Evolutionary conservation across 345 rosid genomes (phyloP).

Genomic region (Chamaenerion angustifolium): DNA sequence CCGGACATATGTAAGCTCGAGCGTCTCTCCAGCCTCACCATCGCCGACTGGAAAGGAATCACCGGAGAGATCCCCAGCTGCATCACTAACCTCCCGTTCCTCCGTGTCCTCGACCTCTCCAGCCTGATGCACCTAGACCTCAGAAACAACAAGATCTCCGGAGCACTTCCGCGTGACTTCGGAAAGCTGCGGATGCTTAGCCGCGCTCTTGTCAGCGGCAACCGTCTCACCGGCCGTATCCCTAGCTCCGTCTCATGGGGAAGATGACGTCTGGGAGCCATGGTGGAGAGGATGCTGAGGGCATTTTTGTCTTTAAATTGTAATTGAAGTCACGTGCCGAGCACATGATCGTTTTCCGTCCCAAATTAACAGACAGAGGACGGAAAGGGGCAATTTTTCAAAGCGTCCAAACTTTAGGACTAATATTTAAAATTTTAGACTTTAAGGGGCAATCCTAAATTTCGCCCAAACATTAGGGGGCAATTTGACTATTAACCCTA

Average conservation of each 20-base stretch:
- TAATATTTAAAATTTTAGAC: too few species aligned
- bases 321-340: too few species aligned
- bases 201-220: constrained; percentile 56
- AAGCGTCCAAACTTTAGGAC: too few species aligned
- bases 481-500: too few species aligned
- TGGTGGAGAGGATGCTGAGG: too few species aligned
- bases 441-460: too few species aligned
- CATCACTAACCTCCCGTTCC: constrained; percentile 42
- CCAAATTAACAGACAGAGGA: too few species aligned
- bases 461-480: too few species aligned
- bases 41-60: constrained; percentile 93
- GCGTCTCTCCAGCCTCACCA: constrained; percentile 48
- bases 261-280: too few species aligned
- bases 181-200: constrained; percentile 61
- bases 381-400: too few species aligned
- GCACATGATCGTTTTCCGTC: too few species aligned
- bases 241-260: constrained; percentile 50
- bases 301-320: too few species aligned
- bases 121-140: constrained; percentile 77
- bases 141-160: constrained; percentile 49
- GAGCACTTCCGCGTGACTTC: constrained; percentile 39
- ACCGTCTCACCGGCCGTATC: constrained; percentile 41
- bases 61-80: constrained; percentile 67
- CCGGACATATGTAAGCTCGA: constrained; percentile 45
- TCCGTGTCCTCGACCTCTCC: constrained; percentile 57